phyloP scores from a whole-genome alignment of 768 basidiomycete genomes.

The Sporobolomyces phaffii region DNA sequence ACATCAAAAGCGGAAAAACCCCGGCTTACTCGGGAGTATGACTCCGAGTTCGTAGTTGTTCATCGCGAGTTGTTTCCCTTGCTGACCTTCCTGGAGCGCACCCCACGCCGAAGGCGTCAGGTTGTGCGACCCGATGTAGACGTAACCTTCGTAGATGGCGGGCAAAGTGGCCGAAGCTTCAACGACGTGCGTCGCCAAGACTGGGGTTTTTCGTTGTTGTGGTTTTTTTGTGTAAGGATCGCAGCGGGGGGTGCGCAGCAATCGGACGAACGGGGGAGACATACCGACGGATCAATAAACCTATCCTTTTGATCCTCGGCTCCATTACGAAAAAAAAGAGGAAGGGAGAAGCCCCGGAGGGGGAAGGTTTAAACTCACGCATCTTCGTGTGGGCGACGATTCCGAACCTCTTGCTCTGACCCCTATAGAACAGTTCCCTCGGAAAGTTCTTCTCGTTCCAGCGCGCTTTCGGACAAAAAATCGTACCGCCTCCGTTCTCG shows the following conservation, averaged over 20 bases:
- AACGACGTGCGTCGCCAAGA: constrained; percentile 1
- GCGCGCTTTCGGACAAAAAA: constrained; percentile 16
- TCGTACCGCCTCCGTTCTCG: constrained; percentile 26
- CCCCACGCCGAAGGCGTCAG: constrained; percentile 36
- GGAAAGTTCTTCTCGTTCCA: constrained; percentile 12
- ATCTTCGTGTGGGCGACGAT: constrained; percentile 32
- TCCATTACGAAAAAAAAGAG: not conserved
- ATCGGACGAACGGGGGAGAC: too few relatives aligned
- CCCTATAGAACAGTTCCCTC: constrained; percentile 15
- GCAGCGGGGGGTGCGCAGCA: too few relatives aligned
- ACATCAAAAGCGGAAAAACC: too few relatives aligned
- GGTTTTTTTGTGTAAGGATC: too few relatives aligned
- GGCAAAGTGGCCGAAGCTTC: not conserved
- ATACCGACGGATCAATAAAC: too few relatives aligned
- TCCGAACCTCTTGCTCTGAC: constrained; percentile 19
- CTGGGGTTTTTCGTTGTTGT: not conserved
- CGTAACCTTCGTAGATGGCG: constrained; percentile 15
- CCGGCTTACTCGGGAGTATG: constrained; percentile 17
- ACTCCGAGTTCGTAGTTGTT: constrained; percentile 36
- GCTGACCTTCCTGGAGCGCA: not conserved
- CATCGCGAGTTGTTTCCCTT: not conserved
- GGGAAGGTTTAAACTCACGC: too few relatives aligned
- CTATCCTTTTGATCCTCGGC: not conserved
- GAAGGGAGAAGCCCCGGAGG: too few relatives aligned
- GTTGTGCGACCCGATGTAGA: constrained; percentile 36